phyloP scores from a whole-genome alignment of 345 rosid genomes.

The Populus pruinosa region DNA sequence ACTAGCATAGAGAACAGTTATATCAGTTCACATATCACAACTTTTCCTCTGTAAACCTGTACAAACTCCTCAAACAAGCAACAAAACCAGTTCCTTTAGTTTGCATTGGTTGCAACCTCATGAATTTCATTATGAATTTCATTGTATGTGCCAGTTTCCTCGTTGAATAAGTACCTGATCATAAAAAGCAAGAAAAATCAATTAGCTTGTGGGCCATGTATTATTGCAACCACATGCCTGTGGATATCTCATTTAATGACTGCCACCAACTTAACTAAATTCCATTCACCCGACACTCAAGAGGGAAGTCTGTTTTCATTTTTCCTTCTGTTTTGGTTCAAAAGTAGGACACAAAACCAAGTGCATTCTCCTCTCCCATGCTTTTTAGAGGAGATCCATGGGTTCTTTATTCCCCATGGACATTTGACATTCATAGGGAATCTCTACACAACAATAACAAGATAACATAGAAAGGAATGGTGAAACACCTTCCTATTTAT shows the following conservation, averaged over 20 bases:
- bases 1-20: neutral
- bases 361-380: neutral
- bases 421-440: neutral
- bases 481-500: neutral
- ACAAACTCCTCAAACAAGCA: slow-evolving; percentile 4
- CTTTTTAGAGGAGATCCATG: neutral
- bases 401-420: neutral
- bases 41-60: neutral
- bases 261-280: neutral
- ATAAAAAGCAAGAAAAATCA: neutral
- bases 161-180: slow-evolving; percentile 54
- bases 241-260: neutral
- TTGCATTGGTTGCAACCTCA: slow-evolving; percentile 21
- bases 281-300: neutral
- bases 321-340: neutral
- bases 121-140: slow-evolving; percentile 43
- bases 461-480: neutral
- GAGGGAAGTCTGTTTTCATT: neutral
- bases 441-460: neutral
- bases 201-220: neutral
- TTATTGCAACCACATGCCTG: neutral
- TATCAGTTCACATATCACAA: neutral
- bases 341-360: neutral
- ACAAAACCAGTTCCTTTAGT: neutral
- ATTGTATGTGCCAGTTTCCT: slow-evolving; percentile 47